Evolutionary conservation across 306 rosid species (phyloP).

Genomic region (Myrica gale): DNA sequence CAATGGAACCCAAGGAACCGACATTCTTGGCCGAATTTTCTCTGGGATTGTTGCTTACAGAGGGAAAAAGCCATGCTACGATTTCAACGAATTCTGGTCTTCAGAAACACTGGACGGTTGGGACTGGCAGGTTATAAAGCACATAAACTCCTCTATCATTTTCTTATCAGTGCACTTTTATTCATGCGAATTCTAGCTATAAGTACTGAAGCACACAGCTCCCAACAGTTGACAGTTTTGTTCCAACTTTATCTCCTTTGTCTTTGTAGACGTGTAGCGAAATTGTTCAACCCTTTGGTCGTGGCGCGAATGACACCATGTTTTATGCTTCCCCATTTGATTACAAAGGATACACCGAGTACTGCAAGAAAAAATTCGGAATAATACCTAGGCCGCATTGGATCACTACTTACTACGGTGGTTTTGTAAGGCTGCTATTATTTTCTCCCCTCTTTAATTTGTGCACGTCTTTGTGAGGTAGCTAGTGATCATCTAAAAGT

Average conservation of each 20-base stretch:
- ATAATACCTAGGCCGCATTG: slow-evolving; percentile 53
- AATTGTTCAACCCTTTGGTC: neutral
- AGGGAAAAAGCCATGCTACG: neutral
- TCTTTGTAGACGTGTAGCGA: neutral
- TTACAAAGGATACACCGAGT: slow-evolving; percentile 1
- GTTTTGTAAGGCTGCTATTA: slow-evolving; percentile 8
- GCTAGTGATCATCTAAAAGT: neutral
- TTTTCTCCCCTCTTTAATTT: neutral
- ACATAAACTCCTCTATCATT: neutral
- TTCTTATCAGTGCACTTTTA: neutral
- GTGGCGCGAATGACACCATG: slow-evolving; percentile 5
- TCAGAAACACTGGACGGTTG: neutral
- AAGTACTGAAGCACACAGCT: neutral
- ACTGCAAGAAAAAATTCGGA: slow-evolving; percentile 36
- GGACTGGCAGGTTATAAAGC: slow-evolving; percentile 31
- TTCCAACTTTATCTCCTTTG: neutral
- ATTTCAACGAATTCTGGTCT: neutral
- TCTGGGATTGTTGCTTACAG: slow-evolving; percentile 8
- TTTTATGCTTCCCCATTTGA: slow-evolving; percentile 6
- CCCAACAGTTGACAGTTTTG: too few relatives aligned
- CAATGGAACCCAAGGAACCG: slow-evolving; percentile 6
- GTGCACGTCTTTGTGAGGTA: neutral
- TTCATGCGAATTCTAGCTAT: neutral
- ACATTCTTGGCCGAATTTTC: slow-evolving; percentile 16
- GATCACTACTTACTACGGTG: slow-evolving; percentile 1